Evolutionary conservation across 1,284 basidiomycete genomes (phyloP).

Genomic region (Violaceomyces palustris): DNA sequence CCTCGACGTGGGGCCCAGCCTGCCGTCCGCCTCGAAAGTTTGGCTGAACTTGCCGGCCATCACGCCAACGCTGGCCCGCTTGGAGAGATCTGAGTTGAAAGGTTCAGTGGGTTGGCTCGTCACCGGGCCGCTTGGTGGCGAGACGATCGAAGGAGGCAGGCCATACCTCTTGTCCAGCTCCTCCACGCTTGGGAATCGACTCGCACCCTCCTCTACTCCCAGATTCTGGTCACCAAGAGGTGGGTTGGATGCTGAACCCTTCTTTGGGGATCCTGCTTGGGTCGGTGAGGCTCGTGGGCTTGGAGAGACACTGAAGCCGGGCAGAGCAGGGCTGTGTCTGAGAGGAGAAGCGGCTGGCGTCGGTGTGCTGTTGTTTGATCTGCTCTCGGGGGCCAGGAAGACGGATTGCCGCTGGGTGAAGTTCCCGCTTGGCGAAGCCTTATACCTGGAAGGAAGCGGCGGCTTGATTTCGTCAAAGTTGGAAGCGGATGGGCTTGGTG

Average conservation of each 20-base stretch:
- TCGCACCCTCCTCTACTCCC: slow-evolving; percentile 3
- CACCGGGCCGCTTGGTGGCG: background rate
- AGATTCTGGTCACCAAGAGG: no score
- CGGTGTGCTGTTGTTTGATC: background rate
- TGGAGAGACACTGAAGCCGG: slow-evolving; percentile 22
- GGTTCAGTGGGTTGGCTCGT: background rate
- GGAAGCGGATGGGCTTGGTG: no score
- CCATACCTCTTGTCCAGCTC: slow-evolving; percentile 34
- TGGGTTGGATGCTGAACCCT: no score
- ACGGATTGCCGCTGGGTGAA: no score
- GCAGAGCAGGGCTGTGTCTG: slow-evolving; percentile 32
- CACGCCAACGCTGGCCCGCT: slow-evolving; percentile 24
- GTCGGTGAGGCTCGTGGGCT: slow-evolving; percentile 13
- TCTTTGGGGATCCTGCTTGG: background rate
- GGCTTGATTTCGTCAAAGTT: no score
- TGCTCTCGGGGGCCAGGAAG: background rate
- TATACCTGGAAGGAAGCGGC: no score
- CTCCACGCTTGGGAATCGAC: slow-evolving; percentile 35
- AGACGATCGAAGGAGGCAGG: background rate
- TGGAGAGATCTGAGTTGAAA: slow-evolving; percentile 15
- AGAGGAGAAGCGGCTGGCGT: slow-evolving; percentile 10
- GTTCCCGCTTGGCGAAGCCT: no score
- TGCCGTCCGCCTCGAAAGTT: slow-evolving; percentile 1
- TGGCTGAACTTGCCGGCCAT: slow-evolving; percentile 30
- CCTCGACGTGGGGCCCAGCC: background rate